Evolutionary conservation across 2,329 filamentous ascomycete genomes (phyloP).

Genomic region (Penicillium sp.): DNA sequence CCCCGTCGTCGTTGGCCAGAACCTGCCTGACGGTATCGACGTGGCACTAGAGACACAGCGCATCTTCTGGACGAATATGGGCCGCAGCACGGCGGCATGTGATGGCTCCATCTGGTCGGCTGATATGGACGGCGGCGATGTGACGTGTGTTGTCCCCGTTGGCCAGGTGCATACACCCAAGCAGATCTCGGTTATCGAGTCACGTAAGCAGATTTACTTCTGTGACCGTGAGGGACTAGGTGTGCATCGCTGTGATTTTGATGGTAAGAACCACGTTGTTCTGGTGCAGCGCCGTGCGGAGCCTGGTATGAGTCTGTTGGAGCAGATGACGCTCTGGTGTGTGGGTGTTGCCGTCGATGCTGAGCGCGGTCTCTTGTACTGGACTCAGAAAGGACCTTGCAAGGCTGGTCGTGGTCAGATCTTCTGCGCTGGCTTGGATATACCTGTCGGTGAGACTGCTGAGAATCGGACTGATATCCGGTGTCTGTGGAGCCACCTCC

Average conservation of each 20-base stretch:
- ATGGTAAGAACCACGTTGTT: slow-evolving; percentile 35
- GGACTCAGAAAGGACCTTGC: slow-evolving; percentile 58
- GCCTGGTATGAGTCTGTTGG: slow-evolving; percentile 10
- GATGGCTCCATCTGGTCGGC: slow-evolving; percentile 47
- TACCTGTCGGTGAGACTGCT: slow-evolving; percentile 35
- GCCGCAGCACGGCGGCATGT: slow-evolving; percentile 33
- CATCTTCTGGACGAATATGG: slow-evolving; percentile 55
- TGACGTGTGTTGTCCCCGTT: slow-evolving; percentile 42
- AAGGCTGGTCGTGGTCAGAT: slow-evolving; percentile 55
- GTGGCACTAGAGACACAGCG: slow-evolving; percentile 32
- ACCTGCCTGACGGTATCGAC: slow-evolving; percentile 48
- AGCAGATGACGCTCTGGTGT: slow-evolving; percentile 48
- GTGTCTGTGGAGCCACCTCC: slow-evolving; percentile 45
- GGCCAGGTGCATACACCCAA: slow-evolving; percentile 52
- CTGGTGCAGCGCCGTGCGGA: slow-evolving; percentile 38
- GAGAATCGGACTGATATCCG: slow-evolving; percentile 43
- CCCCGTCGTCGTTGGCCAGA: slow-evolving; percentile 13
- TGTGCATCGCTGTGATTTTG: slow-evolving; percentile 36
- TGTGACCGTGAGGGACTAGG: slow-evolving; percentile 46
- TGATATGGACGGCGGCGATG: slow-evolving; percentile 51
- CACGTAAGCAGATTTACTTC: slow-evolving; percentile 37
- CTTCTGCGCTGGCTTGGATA: slow-evolving; percentile 48
- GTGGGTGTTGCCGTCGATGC: slow-evolving; percentile 55
- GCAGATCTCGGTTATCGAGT: slow-evolving; percentile 35
- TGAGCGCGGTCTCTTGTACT: slow-evolving; percentile 51